These are phyloP conservation scores for Aspergillus ochraceus DNA, from an alignment of 2,329 filamentous ascomycete species.

Conservation along the genomic window DNA sequence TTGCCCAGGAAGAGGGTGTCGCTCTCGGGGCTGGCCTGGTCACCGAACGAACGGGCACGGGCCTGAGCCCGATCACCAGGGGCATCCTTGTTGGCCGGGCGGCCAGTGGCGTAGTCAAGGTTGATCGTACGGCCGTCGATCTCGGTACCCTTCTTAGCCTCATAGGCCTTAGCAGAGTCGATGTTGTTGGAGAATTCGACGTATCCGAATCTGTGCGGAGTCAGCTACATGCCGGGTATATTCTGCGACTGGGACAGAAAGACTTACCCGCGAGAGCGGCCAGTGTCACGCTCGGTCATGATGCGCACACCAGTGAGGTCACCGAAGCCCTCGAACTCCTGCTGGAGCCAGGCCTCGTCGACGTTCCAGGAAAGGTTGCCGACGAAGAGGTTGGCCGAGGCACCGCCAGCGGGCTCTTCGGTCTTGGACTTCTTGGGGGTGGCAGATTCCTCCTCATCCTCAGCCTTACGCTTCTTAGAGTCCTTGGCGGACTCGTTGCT, in stretches of 20 bases:
- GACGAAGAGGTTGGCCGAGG: slow-evolving; percentile 71
- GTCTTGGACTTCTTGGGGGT: slow-evolving; percentile 65
- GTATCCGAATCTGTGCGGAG: slow-evolving; percentile 69
- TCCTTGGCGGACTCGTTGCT: slow-evolving; percentile 34
- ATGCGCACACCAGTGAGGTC: slow-evolving; percentile 73
- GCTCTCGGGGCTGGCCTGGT: slow-evolving; percentile 74
- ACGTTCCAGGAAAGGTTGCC: slow-evolving; percentile 90
- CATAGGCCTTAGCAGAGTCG: slow-evolving; percentile 69
- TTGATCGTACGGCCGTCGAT: slow-evolving; percentile 74
- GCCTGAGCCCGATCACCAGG: slow-evolving; percentile 59
- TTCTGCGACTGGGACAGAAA: neutral
- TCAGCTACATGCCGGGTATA: slow-evolving; percentile 7
- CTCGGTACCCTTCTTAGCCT: slow-evolving; percentile 71
- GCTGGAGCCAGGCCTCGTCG: slow-evolving; percentile 76
- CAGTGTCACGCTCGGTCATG: slow-evolving; percentile 77
- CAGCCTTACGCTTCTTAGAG: slow-evolving; percentile 52
- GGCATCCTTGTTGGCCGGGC: slow-evolving; percentile 55
- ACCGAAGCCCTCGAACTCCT: slow-evolving; percentile 78
- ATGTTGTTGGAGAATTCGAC: slow-evolving; percentile 76
- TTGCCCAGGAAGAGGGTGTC: slow-evolving; percentile 92
- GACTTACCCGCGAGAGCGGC: slow-evolving; percentile 75
- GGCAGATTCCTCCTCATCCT: slow-evolving; percentile 44
- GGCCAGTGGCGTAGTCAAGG: slow-evolving; percentile 73
- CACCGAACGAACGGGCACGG: slow-evolving; percentile 64
- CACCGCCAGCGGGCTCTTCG: slow-evolving; percentile 33